Evolutionary conservation across 192 early-diverging fungal genomes (phyloP), one percentile per base, ranked within the genome.

Genomic region (Coemansia sp.): DNA sequence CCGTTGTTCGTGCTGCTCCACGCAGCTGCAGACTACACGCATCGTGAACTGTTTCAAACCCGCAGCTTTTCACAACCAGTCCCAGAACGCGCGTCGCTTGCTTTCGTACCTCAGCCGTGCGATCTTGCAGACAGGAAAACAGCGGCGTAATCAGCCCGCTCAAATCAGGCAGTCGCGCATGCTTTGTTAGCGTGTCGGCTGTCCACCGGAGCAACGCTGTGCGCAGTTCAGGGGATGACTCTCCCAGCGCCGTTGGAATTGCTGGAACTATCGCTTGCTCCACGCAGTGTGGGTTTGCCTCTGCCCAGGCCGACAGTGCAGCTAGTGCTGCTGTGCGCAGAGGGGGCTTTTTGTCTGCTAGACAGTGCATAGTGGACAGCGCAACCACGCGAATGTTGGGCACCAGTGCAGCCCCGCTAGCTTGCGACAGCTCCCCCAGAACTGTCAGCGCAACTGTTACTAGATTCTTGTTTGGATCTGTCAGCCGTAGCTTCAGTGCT

Each of bases 381-480:
- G 87, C 82, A 5, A 99, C 65, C 0, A 84, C 63, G 37, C 86
- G 87, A 11, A 85, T 80, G 60, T 88, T 83, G 30, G 62, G 40
- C 21, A 83, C 88, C 65, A 91, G 93, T 2, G 92, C 92, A 28
- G 89, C 88, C 8, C 93, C 94, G 77, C 94, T 88, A 11, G 91
- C 87, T 0, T 79, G 63, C 3, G 93, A 90, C 12, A 99, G 64
- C 6, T 66, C 72, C 0, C 86, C 88, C 38, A 87, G 80, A 17
- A 99, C 71, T n/a, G 92, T 92, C 31, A 94, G 82, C 0, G 94
- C 84, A 49, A 84, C 66, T 9, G 86, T 85, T 10, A 86, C 83
- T 15, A 99, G 69, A 57, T 92, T 96, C 62, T 93, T 92, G 79
- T 99, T 99, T 51, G 82, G 88, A 62, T 99, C 97, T 20, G 74